Conservation (phyloP, 148 eudicot species). For the Drosera capensis region DNA sequence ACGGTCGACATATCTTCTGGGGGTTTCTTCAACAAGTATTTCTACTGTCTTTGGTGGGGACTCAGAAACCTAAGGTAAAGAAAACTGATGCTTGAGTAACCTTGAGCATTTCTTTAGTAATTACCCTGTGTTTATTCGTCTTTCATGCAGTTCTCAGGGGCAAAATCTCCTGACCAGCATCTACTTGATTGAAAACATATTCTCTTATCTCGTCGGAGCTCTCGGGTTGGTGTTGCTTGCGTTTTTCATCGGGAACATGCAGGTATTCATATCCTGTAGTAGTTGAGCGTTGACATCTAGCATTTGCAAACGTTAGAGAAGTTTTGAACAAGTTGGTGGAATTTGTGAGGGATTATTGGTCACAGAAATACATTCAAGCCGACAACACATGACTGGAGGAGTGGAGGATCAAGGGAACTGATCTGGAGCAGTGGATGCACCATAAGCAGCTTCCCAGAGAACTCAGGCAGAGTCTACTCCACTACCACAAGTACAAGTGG, state of each 20-base stretch:
- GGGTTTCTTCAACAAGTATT: conserved; percentile 31
- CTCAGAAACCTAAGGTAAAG: conserved; percentile 36
- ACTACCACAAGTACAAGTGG: conserved; percentile 42
- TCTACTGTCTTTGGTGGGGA: conserved; percentile 55
- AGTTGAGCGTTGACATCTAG: neutral
- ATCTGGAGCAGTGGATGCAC: conserved; percentile 56
- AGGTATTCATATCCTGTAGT: conserved; percentile 11
- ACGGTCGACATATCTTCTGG: conserved; percentile 19
- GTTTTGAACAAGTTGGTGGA: neutral
- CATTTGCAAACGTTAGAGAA: neutral
- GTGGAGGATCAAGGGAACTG: conserved; percentile 46
- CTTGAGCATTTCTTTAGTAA: neutral
- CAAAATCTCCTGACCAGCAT: conserved; percentile 38
- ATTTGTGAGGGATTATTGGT: conserved; percentile 1
- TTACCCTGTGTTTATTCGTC: too few relatives aligned
- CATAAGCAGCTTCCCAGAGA: conserved; percentile 45
- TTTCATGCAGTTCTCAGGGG: conserved; percentile 35
- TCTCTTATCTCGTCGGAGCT: conserved; percentile 21
- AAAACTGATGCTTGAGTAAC: neutral
- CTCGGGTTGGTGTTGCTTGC: conserved; percentile 33
- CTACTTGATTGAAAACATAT: conserved; percentile 27
- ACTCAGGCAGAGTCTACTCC: conserved; percentile 23
- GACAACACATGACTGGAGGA: conserved; percentile 32
- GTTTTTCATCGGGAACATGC: conserved; percentile 40
- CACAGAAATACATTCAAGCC: conserved; percentile 38